Evolutionary conservation across 345 rosid species (phyloP).

Genomic region (Rhizophora mangle): DNA sequence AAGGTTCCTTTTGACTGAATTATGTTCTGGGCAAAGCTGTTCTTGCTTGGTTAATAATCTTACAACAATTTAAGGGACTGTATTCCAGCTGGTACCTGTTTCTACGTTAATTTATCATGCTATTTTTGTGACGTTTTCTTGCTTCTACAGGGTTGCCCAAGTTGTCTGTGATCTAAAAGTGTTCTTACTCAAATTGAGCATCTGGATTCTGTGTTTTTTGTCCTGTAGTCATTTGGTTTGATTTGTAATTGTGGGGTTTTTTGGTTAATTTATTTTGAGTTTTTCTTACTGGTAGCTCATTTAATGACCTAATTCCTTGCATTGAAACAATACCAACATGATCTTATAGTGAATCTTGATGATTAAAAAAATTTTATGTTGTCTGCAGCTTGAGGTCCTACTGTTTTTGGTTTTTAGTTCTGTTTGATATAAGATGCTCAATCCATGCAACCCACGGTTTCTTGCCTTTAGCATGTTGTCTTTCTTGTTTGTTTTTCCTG

Average conservation of each 20-base stretch:
- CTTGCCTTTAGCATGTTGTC: background rate
- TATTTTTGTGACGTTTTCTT: background rate
- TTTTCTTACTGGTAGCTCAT: background rate
- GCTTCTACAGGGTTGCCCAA: background rate
- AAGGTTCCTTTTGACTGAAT: background rate
- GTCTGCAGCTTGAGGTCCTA: constrained; percentile 6
- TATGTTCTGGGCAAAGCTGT: background rate
- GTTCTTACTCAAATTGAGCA: background rate
- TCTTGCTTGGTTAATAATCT: background rate
- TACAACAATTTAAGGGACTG: background rate
- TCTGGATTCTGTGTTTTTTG: no score
- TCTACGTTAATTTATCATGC: background rate
- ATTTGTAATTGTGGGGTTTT: background rate
- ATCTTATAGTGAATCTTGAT: constrained; percentile 4
- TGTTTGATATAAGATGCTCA: constrained; percentile 1
- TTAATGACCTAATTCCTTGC: background rate
- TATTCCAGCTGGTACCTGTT: background rate
- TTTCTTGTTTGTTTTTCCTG: background rate
- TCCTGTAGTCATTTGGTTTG: no score
- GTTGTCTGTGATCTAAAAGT: background rate
- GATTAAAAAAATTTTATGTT: background rate
- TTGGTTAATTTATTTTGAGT: background rate
- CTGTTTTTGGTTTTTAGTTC: constrained; percentile 14
- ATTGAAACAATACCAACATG: background rate
- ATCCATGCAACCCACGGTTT: background rate